Conservation (phyloP, 257 asterid genomes). For the Orobanche coerulescens region DNA sequence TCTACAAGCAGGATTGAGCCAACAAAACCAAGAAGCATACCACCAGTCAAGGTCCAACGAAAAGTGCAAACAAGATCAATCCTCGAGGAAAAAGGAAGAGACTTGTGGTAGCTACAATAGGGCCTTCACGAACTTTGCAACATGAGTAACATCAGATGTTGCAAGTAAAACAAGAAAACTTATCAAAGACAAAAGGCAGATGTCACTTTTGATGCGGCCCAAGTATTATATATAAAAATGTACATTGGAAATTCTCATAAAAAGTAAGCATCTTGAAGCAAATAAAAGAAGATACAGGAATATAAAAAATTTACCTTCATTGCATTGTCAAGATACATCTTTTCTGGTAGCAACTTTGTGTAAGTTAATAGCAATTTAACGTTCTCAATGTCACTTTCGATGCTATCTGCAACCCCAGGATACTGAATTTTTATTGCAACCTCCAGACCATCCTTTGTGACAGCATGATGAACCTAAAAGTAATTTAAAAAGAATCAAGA, state of each 20-base stretch:
- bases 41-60: slow-evolving; percentile 9
- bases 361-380: slow-evolving; percentile 69
- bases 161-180: slow-evolving; percentile 5
- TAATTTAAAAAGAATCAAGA: slow-evolving; percentile 18
- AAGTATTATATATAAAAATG: not conserved
- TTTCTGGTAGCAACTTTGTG: slow-evolving; percentile 81
- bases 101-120: not conserved
- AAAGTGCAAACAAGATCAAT: slow-evolving; percentile 9
- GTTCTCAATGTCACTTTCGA: slow-evolving; percentile 93
- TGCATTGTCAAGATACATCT: slow-evolving; percentile 75
- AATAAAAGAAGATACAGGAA: not conserved
- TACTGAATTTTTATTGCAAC: slow-evolving; percentile 95
- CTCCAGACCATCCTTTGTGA: slow-evolving; percentile 73
- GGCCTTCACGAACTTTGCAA: not conserved
- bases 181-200: not conserved
- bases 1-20: slow-evolving; percentile 19
- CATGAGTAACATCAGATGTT: not conserved
- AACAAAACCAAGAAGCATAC: slow-evolving; percentile 10
- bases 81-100: not conserved
- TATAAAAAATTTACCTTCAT: slow-evolving; percentile 56
- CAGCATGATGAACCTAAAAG: slow-evolving; percentile 77
- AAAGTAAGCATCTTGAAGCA: slow-evolving; percentile 12
- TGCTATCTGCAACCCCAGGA: slow-evolving; percentile 99
- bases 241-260: not conserved
- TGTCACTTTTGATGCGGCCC: not conserved